These are phyloP conservation scores for Diaporthe australafricana DNA, from an alignment of 2,329 filamentous ascomycete genomes.

Conservation along the genomic window DNA sequence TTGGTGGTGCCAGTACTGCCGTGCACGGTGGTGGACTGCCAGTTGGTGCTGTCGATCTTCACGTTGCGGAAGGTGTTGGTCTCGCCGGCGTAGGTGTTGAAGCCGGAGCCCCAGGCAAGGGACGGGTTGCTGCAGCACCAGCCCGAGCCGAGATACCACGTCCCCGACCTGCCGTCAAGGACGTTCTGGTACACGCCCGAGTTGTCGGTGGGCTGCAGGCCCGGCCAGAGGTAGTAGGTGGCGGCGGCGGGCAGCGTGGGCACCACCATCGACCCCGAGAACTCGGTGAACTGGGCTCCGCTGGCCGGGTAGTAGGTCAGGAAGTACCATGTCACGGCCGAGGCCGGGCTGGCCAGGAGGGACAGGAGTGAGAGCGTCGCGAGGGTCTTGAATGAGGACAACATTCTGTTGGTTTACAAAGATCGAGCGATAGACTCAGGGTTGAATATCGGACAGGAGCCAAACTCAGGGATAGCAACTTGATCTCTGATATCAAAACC, in stretches of 20 bases:
- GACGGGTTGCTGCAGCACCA: conserved; percentile 55
- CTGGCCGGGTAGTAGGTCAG: conserved; percentile 48
- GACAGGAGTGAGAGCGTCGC: conserved; percentile 37
- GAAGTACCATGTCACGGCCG: conserved; percentile 49
- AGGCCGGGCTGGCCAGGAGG: conserved; percentile 43
- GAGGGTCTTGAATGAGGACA: conserved; percentile 29
- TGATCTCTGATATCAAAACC: background rate
- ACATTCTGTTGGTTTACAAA: conserved; percentile 26
- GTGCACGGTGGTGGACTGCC: conserved; percentile 49
- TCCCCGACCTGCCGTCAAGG: conserved; percentile 52
- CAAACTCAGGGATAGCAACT: background rate
- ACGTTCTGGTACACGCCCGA: conserved; percentile 56
- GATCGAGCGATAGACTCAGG: background rate
- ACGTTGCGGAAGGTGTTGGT: conserved; percentile 49
- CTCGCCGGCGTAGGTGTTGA: conserved; percentile 49
- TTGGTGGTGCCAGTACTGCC: conserved; percentile 45
- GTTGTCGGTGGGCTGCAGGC: conserved; percentile 53
- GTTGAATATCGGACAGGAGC: background rate
- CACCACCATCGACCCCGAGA: conserved; percentile 46
- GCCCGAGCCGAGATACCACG: conserved; percentile 54
- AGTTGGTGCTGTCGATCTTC: conserved; percentile 43
- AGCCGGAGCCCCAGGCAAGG: conserved; percentile 52
- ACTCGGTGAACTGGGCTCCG: conserved; percentile 48
- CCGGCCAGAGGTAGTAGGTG: conserved; percentile 56
- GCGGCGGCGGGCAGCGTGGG: conserved; percentile 47